Conservation (phyloP, 148 eudicot species). For the Amaranthus cruentus region DNA sequence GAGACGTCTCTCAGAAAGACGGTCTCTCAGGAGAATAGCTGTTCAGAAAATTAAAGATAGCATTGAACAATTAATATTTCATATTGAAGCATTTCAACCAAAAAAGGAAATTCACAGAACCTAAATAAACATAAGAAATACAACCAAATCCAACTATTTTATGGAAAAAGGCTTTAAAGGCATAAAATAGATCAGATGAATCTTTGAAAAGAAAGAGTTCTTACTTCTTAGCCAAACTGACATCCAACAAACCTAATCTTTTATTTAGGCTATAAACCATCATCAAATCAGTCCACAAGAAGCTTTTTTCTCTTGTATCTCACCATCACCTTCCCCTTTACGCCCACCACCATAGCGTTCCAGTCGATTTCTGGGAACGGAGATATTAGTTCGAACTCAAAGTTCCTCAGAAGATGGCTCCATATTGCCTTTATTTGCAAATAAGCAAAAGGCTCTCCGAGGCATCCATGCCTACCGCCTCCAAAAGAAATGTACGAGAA, state of each 20-base stretch:
- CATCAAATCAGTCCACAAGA: conserved; percentile 14
- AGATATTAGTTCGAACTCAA: conserved; percentile 80
- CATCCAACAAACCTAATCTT: background rate
- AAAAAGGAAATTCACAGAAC: background rate
- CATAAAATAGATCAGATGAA: background rate
- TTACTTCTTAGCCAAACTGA: background rate
- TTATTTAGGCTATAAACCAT: background rate
- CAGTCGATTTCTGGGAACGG: conserved; percentile 98
- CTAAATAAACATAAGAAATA: background rate
- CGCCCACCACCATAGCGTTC: conserved; percentile 54
- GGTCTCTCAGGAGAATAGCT: no score
- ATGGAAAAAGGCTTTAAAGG: background rate
- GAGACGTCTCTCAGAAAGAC: no score
- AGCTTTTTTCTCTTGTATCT: conserved; percentile 37
- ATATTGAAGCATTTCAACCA: no score
- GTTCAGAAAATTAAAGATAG: no score
- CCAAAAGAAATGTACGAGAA: conserved; percentile 88
- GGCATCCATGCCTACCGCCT: conserved; percentile 93
- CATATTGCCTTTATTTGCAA: conserved; percentile 91
- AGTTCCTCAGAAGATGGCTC: conserved; percentile 89
- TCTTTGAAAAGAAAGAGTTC: background rate
- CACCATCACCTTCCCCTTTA: conserved; percentile 38
- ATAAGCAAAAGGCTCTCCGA: conserved; percentile 95
- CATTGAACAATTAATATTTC: no score
- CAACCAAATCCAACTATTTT: background rate